Conservation (phyloP, 192 early-diverging fungal species). For the Helicostylum pulchrum region DNA sequence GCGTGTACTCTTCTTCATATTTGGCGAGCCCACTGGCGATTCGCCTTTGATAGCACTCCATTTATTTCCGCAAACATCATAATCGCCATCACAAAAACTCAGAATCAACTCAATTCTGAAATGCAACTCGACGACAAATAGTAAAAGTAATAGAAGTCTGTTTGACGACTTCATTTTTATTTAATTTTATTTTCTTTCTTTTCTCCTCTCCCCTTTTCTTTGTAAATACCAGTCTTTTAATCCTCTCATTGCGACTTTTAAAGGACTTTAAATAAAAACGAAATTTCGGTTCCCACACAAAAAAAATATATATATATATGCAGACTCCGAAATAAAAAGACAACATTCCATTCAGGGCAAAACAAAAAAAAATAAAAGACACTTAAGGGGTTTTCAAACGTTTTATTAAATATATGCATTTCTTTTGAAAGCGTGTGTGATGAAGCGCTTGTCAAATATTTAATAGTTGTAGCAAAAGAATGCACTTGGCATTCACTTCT, state of each 20-base stretch:
- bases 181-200: too few species aligned
- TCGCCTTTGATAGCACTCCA: not conserved
- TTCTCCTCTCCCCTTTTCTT: not conserved
- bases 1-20: not conserved
- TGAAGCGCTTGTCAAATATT: too few species aligned
- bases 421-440: too few species aligned
- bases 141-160: not conserved
- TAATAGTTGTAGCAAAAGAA: too few species aligned
- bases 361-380: too few species aligned
- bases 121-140: not conserved
- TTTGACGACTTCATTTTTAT: too few species aligned
- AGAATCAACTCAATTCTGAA: not conserved
- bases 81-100: not conserved
- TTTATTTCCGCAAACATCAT: not conserved
- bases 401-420: too few species aligned
- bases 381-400: too few species aligned
- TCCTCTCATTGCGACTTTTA: not conserved
- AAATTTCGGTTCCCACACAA: not conserved
- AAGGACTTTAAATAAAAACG: not conserved
- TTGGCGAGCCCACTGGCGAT: not conserved
- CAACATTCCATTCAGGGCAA: too few species aligned
- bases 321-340: too few species aligned
- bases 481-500: too few species aligned
- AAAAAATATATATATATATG: too few species aligned
- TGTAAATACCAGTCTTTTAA: not conserved